These are phyloP conservation scores for Eucalyptus coolabah DNA, from an alignment of 345 rosid genomes.

Conservation along the genomic window DNA sequence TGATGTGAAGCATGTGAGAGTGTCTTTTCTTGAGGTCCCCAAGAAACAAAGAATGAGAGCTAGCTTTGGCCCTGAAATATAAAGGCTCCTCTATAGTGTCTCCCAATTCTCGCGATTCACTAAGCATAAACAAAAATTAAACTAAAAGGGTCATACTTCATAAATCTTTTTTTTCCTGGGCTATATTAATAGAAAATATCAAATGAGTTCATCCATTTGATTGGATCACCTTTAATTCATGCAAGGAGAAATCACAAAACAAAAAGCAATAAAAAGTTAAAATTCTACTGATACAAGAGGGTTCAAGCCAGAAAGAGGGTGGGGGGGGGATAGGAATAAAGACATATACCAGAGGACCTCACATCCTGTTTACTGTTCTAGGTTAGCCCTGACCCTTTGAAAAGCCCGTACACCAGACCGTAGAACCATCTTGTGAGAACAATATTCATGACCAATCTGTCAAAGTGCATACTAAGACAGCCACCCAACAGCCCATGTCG, in stretches of 20 bases:
- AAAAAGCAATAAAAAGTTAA: neutral
- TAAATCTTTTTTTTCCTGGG: neutral
- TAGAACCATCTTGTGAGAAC: constrained; percentile 49
- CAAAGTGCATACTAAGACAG: neutral
- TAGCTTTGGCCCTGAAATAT: neutral
- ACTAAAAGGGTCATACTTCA: neutral
- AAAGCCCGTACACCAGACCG: constrained; percentile 90
- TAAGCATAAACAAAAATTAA: neutral
- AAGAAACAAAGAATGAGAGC: neutral
- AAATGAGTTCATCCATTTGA: neutral
- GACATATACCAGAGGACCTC: neutral
- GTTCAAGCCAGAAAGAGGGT: neutral
- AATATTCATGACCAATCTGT: neutral
- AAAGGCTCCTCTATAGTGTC: neutral
- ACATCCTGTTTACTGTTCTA: constrained; percentile 90
- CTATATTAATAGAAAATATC: neutral
- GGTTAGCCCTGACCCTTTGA: constrained; percentile 57
- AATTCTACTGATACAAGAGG: neutral
- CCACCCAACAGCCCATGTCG: neutral
- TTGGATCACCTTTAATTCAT: neutral
- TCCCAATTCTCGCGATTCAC: neutral
- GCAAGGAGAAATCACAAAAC: neutral
- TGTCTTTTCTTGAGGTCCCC: neutral
- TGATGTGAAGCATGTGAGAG: neutral
- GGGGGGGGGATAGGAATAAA: neutral